phyloP scores from a whole-genome alignment of 2,329 filamentous ascomycete species.

The Penicillium sp. region DNA sequence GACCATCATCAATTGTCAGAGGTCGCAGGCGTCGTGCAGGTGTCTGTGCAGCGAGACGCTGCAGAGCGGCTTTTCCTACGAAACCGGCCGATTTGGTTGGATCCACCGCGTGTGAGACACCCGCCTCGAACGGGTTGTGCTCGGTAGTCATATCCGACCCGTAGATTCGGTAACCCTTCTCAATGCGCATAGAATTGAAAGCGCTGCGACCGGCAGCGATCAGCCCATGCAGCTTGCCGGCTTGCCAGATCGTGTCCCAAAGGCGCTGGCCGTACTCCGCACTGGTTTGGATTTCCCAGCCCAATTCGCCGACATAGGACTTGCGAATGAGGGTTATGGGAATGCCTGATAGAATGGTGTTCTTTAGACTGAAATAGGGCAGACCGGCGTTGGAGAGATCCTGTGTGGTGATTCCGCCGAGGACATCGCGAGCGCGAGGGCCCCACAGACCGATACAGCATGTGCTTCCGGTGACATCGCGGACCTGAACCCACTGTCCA shows the following conservation, averaged over 20 bases:
- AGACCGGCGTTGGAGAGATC: conserved; percentile 40
- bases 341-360: conserved; percentile 54
- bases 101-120: conserved; percentile 54
- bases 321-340: conserved; percentile 59
- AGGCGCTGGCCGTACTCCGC: conserved; percentile 60
- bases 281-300: conserved; percentile 64
- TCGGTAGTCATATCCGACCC: conserved; percentile 63
- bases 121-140: conserved; percentile 62
- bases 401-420: conserved; percentile 40
- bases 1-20: conserved; percentile 58
- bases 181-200: conserved; percentile 60
- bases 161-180: conserved; percentile 61
- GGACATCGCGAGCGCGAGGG: conserved; percentile 55
- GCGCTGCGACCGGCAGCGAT: conserved; percentile 61
- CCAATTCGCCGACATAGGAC: conserved; percentile 62
- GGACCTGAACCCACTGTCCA: conserved; percentile 51
- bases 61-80: conserved; percentile 55
- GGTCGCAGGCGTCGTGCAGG: conserved; percentile 45
- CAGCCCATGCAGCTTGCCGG: conserved; percentile 57
- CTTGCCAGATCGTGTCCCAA: conserved; percentile 60
- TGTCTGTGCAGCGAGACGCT: conserved; percentile 42
- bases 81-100: conserved; percentile 40
- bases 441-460: conserved; percentile 66
- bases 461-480: conserved; percentile 61
- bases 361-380: conserved; percentile 54